Base-by-base conservation (phyloP, 306 rosid genomes). In the Trifolium pratense region DNA sequence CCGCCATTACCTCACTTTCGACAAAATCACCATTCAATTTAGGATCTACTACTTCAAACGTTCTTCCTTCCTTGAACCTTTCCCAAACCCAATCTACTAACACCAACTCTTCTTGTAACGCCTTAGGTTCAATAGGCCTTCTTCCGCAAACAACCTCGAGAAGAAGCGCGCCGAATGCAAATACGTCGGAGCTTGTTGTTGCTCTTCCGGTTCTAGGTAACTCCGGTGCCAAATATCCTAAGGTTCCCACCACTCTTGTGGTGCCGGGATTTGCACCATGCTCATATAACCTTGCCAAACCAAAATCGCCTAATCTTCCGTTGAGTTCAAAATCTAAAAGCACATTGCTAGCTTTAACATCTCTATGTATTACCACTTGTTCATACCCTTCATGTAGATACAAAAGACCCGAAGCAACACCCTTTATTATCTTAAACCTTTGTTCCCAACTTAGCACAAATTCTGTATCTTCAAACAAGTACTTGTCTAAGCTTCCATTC, bases 71-170 rank as follows among this genome's bases (percentile, higher is more conserved):
- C 43, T 61, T 79, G 80, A 72, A 88, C 57, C 49, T 85, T 2
- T 87, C 92, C 96, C 96, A 92, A 10, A 92, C 86, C 93, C 90
- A 88, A 66, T 92, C 97, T 48, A 90, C 89, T 85, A 92, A 69
- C 7, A 88, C 89, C 72, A 90, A 49, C 82, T 87, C 90, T 51
- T 85, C 92, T 2, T 81, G 84, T 63, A 39, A 32, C 2, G 83
- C 84, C 20, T 88, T 85, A 3, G 85, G 92, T 31, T 92, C 94
- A 73, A 92, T 87, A 10, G 96, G 97, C 53, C 96, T 83, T 0
- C 97, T 49, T 4, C 96, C 96, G 34, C 89, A 82, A 0, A 69
- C 94, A 45, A 90, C 92, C 73, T 92, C 97, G 0, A 92, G 81
- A 80, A 92, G 51, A 29, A 92, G 85, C 3, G 94, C 96, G 5